Conservation (phyloP, 2,329 filamentous ascomycete species). For the Raffaelea deltoideospora region DNA sequence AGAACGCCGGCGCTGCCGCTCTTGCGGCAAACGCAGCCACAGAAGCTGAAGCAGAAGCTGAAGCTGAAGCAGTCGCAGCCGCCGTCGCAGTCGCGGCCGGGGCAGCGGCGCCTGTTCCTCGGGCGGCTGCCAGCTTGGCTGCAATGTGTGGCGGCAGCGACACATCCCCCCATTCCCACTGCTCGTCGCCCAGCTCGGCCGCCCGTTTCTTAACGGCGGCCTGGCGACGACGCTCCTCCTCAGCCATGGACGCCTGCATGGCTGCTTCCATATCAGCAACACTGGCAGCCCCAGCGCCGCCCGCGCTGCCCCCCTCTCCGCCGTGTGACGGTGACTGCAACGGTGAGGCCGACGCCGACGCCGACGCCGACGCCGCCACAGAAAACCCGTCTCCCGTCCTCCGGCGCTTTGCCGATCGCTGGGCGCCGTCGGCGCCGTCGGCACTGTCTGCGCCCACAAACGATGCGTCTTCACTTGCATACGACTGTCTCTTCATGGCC, state of each 20-base stretch:
- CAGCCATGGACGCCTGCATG: conserved; percentile 47
- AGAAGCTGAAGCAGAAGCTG: too few species aligned
- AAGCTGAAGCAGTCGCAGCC: neutral
- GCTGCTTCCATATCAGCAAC: conserved; percentile 39
- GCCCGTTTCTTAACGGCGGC: conserved; percentile 46
- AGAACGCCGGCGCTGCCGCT: conserved; percentile 16
- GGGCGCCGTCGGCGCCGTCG: neutral
- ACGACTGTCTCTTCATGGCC: conserved; percentile 21
- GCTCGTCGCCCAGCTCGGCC: conserved; percentile 50
- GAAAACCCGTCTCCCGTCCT: too few species aligned
- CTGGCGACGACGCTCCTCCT: conserved; percentile 51
- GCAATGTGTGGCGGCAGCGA: conserved; percentile 14
- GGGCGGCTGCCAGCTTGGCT: conserved; percentile 14
- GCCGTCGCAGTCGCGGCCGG: conserved; percentile 14
- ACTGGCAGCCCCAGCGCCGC: conserved; percentile 23
- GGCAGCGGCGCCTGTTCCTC: conserved; percentile 21
- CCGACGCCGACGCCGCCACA: neutral
- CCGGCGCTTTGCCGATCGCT: conserved; percentile 46
- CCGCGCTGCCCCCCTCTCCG: conserved; percentile 15
- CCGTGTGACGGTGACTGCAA: too few species aligned
- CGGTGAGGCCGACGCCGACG: neutral
- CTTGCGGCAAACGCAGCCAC: too few species aligned
- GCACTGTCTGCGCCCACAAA: neutral
- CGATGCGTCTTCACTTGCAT: too few species aligned
- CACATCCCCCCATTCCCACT: conserved; percentile 59